Percentiles rank a stretch among this genome's conserved stretches.
These are phyloP conservation scores for Cyclostephanos tholiformis DNA, from an alignment of 108 stramenopile species.

Conservation along the genomic window DNA sequence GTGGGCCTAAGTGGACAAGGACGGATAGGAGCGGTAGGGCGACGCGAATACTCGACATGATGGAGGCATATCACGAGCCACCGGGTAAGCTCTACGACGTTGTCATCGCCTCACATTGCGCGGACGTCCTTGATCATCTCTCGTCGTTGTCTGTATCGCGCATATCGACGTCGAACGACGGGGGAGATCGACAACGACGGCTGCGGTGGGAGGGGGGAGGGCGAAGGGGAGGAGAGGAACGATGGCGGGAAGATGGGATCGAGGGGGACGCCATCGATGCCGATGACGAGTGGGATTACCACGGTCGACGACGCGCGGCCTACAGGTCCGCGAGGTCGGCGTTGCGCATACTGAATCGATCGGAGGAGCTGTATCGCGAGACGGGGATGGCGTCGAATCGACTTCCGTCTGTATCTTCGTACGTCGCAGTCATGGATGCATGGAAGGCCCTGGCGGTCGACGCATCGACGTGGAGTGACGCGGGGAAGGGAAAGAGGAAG, in stretches of 20 bases:
- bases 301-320: slow-evolving; percentile 6
- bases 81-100: slow-evolving; percentile 20
- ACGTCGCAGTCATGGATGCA: slow-evolving; percentile 39
- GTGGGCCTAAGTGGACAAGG: too few relatives aligned
- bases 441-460: slow-evolving; percentile 39
- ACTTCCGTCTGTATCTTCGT: slow-evolving; percentile 35
- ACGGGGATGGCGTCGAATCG: slow-evolving; percentile 20
- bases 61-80: slow-evolving; percentile 43
- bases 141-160: neutral
- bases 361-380: slow-evolving; percentile 40
- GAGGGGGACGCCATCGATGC: neutral
- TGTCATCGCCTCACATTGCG: slow-evolving; percentile 31
- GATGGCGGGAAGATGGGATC: neutral
- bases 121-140: slow-evolving; percentile 29
- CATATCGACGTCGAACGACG: neutral
- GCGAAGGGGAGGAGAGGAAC: too few relatives aligned
- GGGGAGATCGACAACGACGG: neutral
- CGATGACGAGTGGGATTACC: neutral
- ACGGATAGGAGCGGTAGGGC: slow-evolving; percentile 30
- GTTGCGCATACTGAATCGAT: slow-evolving; percentile 33
- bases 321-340: slow-evolving; percentile 39
- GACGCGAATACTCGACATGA: slow-evolving; percentile 28
- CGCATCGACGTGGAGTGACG: neutral
- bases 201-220: too few relatives aligned
- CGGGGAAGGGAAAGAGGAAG: slow-evolving; percentile 19